Evolutionary conservation across 768 basidiomycete genomes (phyloP), one percentile per base, ranked within the genome.

Genomic region (Chiua virens): DNA sequence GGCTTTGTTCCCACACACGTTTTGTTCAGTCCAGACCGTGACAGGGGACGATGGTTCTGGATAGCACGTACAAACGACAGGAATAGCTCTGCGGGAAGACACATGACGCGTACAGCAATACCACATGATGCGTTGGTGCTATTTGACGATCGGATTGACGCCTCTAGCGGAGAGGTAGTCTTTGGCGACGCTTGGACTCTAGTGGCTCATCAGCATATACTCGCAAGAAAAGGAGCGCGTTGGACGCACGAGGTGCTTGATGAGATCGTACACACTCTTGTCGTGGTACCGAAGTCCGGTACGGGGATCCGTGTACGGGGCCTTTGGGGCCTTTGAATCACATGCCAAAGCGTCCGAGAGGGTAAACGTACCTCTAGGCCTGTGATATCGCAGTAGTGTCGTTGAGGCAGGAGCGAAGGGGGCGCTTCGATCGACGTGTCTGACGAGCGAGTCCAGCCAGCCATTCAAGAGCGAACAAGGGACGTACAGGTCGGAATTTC

Each of bases 351-450:
- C 25, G 21, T 23, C 27, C 14, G 22, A 39, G 14, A 13, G 23
- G 17, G 5, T 3, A 35, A 45, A 53, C 69, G 8, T 27, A 87
- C 89, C 69, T 91, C 89, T 13, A 93, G 74, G 0, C 91, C 89
- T 0, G 91, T 93, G 15, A 93, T 92, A 69, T 92, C 91, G 60
- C 91, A 92, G 47, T 87, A 90, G 53, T 86, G 83, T 52, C 78
- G 76, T 42, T 83, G 86, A 4, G 91, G 90, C 8, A 88, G 71
- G 1, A 93, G 63, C 10, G 89, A 92, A 0, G 90, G 91, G 0
- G 91, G 88, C 6, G 91, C 89, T 64, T 93, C 91, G 38, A 93
- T 88, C 3, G 86, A 87, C 7, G 80, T 78, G 58, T 92, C 89
- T 92, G 53, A n/a, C n/a, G n/a, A n/a, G n/a, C n/a, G n/a, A n/a